These are phyloP conservation scores for Vigna unguiculata DNA, from an alignment of 306 rosid species.

Conservation along the genomic window DNA sequence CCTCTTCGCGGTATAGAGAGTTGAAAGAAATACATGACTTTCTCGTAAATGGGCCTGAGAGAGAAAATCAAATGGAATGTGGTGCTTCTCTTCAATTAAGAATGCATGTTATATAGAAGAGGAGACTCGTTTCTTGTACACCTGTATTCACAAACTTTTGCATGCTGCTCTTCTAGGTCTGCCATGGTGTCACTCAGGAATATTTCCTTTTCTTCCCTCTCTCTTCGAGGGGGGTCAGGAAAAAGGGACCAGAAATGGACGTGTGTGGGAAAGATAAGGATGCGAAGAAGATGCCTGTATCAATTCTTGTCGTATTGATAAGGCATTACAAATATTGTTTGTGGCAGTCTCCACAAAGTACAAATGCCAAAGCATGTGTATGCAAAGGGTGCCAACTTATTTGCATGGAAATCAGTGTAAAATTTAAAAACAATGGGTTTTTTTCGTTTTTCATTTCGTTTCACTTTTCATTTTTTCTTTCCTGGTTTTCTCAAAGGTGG, in stretches of 20 bases:
- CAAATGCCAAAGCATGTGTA: conserved; percentile 39
- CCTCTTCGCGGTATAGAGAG: neutral
- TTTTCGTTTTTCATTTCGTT: too few relatives aligned
- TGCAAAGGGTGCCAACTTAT: conserved; percentile 30
- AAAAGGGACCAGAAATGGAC: conserved; percentile 4
- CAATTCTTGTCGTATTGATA: conserved; percentile 34
- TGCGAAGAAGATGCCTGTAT: conserved; percentile 8
- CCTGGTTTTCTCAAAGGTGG: neutral
- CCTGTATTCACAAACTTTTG: neutral
- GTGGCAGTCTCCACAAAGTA: conserved; percentile 16
- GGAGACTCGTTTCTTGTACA: neutral
- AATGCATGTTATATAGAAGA: neutral
- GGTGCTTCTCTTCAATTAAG: neutral
- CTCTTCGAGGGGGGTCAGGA: conserved; percentile 23
- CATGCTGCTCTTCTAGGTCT: neutral
- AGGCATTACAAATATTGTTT: neutral
- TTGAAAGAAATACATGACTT: neutral
- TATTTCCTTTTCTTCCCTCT: neutral
- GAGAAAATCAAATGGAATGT: neutral
- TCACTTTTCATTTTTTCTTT: neutral
- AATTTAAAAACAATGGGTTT: conserved; percentile 1
- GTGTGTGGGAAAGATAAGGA: conserved; percentile 12
- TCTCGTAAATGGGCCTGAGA: neutral
- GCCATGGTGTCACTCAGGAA: neutral
- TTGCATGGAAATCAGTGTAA: neutral